A percentile compares a stretch with the other conserved stretches of the same genome.
These are phyloP conservation scores for Colletotrichum chlorophyti DNA, from an alignment of 2,329 filamentous ascomycete species.

Conservation along the genomic window DNA sequence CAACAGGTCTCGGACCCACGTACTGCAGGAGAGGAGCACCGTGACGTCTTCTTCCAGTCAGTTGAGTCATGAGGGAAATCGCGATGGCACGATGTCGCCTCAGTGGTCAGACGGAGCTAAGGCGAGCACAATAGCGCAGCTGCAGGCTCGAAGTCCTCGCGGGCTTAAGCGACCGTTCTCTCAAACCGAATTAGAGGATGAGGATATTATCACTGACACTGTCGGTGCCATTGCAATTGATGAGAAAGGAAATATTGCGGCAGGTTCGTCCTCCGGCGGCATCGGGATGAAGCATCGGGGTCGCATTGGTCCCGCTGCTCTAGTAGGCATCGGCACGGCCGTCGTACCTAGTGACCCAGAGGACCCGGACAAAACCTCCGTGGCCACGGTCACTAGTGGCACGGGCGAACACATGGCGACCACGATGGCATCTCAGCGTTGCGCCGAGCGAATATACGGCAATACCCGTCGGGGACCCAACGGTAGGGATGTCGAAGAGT, in stretches of 20 bases:
- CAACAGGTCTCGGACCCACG: constrained; percentile 9
- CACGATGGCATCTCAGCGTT: constrained; percentile 86
- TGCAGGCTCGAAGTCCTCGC: constrained; percentile 32
- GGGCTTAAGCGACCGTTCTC: constrained; percentile 44
- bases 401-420: constrained; percentile 99
- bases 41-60: neutral
- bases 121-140: constrained; percentile 16
- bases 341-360: constrained; percentile 79
- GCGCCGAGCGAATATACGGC: constrained; percentile 84
- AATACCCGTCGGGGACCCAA: constrained; percentile 64
- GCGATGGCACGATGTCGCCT: constrained; percentile 28
- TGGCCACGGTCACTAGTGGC: constrained; percentile 89
- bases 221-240: constrained; percentile 96
- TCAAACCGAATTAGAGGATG: constrained; percentile 39
- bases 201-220: constrained; percentile 84
- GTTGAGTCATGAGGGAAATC: constrained; percentile 17
- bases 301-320: constrained; percentile 87
- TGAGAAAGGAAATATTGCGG: constrained; percentile 83
- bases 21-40: neutral
- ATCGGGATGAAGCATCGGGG: constrained; percentile 98
- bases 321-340: constrained; percentile 89
- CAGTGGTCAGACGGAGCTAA: constrained; percentile 17
- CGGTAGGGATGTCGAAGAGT: constrained; percentile 69
- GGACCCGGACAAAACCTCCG: constrained; percentile 72
- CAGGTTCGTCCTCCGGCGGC: constrained; percentile 93